phyloP scores from a whole-genome alignment of 208 protist genomes.

The Trypanosoma mega region DNA sequence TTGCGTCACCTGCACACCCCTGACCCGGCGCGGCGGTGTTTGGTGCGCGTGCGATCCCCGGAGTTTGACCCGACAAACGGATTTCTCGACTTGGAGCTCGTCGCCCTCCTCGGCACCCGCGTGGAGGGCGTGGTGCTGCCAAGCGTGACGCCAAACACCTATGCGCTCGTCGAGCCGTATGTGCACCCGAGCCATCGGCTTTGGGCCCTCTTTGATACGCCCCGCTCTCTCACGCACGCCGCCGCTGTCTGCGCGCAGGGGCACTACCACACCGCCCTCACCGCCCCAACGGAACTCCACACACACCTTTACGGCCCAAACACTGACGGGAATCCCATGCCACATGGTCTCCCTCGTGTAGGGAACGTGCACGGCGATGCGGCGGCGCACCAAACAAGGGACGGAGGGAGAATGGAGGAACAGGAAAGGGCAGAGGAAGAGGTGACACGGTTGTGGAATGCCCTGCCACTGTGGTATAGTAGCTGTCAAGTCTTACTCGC shows the following conservation, averaged over 20 bases:
- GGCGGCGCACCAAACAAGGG: too few species aligned
- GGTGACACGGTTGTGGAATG: too few species aligned
- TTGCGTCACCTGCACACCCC: neutral
- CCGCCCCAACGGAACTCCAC: slow-evolving; percentile 63
- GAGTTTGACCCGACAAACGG: slow-evolving; percentile 63
- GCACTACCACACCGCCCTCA: slow-evolving; percentile 70
- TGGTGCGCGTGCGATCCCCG: slow-evolving; percentile 83
- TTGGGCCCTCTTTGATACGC: slow-evolving; percentile 84
- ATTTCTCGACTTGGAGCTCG: slow-evolving; percentile 79
- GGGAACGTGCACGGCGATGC: too few species aligned
- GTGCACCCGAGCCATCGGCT: slow-evolving; percentile 75
- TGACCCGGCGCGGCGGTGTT: slow-evolving; percentile 26
- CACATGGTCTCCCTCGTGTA: too few species aligned
- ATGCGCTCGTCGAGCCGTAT: slow-evolving; percentile 51
- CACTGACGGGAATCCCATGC: too few species aligned
- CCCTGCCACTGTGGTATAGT: slow-evolving; percentile 51
- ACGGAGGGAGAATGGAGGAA: too few species aligned
- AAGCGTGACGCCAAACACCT: slow-evolving; percentile 51
- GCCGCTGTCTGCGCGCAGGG: slow-evolving; percentile 55
- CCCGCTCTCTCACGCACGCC: slow-evolving; percentile 67
- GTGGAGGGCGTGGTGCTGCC: slow-evolving; percentile 83
- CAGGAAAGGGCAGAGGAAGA: too few species aligned
- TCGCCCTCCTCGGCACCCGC: slow-evolving; percentile 50
- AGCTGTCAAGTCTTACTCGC: slow-evolving; percentile 59
- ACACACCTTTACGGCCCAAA: slow-evolving; percentile 42